These are phyloP conservation scores for Rhizophora mangle DNA, from an alignment of 345 rosid genomes.

Conservation along the genomic window DNA sequence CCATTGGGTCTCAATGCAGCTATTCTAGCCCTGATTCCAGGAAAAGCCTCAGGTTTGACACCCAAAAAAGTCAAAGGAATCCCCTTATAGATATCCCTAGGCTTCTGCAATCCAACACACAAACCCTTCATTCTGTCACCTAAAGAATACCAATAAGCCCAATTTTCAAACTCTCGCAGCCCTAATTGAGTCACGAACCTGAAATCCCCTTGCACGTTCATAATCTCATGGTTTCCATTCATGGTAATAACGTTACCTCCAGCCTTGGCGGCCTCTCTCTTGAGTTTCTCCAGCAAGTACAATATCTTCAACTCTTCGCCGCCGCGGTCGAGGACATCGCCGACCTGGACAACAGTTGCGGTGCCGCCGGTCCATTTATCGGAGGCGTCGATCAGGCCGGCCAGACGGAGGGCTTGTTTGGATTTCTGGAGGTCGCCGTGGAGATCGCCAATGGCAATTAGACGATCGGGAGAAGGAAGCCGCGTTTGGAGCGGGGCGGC, in stretches of 20 bases:
- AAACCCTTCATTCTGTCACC: conserved; percentile 66
- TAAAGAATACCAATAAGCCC: conserved; percentile 70
- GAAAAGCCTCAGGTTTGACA: conserved; percentile 32
- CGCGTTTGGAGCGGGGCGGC: conserved; percentile 32
- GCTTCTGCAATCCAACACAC: conserved; percentile 51
- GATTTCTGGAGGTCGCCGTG: conserved; percentile 83
- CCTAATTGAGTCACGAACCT: conserved; percentile 61
- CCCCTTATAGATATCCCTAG: conserved; percentile 53
- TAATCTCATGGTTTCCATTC: conserved; percentile 95
- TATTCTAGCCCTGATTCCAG: conserved; percentile 67
- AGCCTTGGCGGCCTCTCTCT: conserved; percentile 53
- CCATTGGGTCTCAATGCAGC: conserved; percentile 79
- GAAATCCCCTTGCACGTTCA: conserved; percentile 85
- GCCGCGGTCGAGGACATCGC: conserved; percentile 91
- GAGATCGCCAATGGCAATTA: conserved; percentile 83
- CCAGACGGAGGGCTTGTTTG: conserved; percentile 57
- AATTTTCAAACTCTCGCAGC: conserved; percentile 58
- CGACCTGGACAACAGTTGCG: conserved; percentile 68
- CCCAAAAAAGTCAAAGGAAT: conserved; percentile 53
- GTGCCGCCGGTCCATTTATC: conserved; percentile 80
- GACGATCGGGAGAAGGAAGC: conserved; percentile 51
- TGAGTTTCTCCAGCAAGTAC: conserved; percentile 71
- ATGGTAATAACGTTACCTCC: conserved; percentile 73
- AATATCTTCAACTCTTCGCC: conserved; percentile 77
- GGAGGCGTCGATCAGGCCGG: conserved; percentile 60